Evolutionary conservation across 2,329 filamentous ascomycete species (phyloP).

Genomic region (Zasmidium angulare): DNA sequence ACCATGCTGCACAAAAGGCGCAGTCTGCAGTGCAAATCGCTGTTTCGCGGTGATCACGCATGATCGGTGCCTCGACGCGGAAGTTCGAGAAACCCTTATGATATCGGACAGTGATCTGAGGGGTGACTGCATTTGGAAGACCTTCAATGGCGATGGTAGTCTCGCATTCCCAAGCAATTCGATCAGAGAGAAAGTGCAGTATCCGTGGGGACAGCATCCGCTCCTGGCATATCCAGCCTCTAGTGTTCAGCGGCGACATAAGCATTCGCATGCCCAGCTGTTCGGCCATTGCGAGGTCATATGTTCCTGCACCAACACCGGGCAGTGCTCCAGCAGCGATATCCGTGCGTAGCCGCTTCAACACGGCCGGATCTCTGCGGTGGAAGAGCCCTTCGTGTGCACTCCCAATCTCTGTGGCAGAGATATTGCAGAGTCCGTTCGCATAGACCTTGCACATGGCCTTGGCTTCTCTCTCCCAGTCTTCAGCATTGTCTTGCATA

Average conservation of each 20-base stretch:
- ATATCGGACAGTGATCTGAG: background rate
- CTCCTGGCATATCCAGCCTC: constrained; percentile 1
- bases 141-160: background rate
- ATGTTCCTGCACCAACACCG: background rate
- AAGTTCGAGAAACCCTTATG: no score
- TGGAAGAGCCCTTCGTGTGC: background rate
- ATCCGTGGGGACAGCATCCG: background rate
- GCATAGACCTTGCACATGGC: background rate
- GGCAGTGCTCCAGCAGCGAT: background rate
- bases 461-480: constrained; percentile 11
- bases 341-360: background rate
- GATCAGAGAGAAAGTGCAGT: background rate
- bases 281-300: background rate
- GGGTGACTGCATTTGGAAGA: background rate
- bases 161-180: background rate
- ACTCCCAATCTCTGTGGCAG: background rate
- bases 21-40: background rate
- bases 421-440: background rate
- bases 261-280: background rate
- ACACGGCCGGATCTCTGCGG: background rate
- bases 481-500: constrained; percentile 12
- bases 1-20: background rate
- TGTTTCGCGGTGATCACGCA: background rate
- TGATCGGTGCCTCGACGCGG: background rate
- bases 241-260: background rate